A percentile compares a stretch with the other conserved stretches of the same genome.
phyloP scores from a whole-genome alignment of 441 rosid genomes.

The Codiaeum variegatum region DNA sequence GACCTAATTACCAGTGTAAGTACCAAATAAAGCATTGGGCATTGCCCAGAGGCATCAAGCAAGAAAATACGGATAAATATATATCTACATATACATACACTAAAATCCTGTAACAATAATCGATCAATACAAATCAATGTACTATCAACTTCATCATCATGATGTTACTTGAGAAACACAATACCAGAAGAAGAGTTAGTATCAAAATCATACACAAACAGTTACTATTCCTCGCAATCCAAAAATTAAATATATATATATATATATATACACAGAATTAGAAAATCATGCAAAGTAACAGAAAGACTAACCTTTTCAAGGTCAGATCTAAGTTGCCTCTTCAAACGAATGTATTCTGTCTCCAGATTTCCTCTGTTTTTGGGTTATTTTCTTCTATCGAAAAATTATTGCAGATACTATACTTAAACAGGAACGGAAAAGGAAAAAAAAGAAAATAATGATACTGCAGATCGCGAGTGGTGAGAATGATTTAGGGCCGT shows the following conservation, averaged over 20 bases:
- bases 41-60: background rate
- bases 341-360: background rate
- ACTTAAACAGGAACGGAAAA: too few relatives aligned
- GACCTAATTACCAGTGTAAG: background rate
- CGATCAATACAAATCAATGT: too few relatives aligned
- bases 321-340: constrained; percentile 6
- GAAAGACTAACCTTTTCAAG: background rate
- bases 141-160: background rate
- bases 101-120: background rate
- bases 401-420: too few relatives aligned
- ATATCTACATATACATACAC: background rate
- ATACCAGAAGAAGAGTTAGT: background rate
- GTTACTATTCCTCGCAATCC: background rate
- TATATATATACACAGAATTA: too few relatives aligned
- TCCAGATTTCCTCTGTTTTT: background rate
- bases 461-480: background rate
- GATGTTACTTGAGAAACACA: background rate
- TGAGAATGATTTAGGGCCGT: constrained; percentile 13
- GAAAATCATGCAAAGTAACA: background rate
- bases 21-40: background rate
- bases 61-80: too few relatives aligned
- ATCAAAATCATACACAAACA: background rate
- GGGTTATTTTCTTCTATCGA: too few relatives aligned
- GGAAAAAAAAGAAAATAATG: background rate
- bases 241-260: too few relatives aligned